Conservation (phyloP, 345 rosid genomes). For the Triadica sebifera region DNA sequence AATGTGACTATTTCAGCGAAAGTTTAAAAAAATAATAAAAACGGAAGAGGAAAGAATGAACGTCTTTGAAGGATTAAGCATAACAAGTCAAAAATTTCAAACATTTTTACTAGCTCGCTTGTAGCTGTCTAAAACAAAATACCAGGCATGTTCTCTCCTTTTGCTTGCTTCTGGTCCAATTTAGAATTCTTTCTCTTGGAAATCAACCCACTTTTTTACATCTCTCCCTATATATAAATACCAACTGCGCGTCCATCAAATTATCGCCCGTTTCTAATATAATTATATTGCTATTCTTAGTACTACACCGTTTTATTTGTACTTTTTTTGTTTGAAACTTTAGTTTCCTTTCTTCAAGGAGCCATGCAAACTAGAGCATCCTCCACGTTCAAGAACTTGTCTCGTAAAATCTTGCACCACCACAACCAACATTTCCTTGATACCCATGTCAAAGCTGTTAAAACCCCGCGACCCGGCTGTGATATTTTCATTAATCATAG, state of each 20-base stretch:
- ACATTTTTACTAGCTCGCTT: neutral
- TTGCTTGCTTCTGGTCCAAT: constrained; percentile 18
- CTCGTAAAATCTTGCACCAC: constrained; percentile 20
- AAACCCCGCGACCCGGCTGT: constrained; percentile 25
- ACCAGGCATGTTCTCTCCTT: constrained; percentile 25
- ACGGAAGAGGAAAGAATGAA: neutral
- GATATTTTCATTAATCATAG: constrained; percentile 88
- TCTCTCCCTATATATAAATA: neutral
- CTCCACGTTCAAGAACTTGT: constrained; percentile 28
- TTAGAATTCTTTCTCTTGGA: neutral
- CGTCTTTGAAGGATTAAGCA: constrained; percentile 42
- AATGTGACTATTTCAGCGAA: constrained; percentile 18
- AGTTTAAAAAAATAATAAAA: neutral
- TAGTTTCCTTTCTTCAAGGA: constrained; percentile 17
- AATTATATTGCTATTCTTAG: neutral
- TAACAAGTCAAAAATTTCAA: constrained; percentile 13
- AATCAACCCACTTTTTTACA: neutral
- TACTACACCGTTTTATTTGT: neutral
- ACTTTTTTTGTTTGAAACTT: neutral
- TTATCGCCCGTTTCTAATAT: too few species aligned
- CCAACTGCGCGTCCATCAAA: too few species aligned
- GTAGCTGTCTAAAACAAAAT: neutral
- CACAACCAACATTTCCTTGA: neutral
- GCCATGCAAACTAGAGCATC: constrained; percentile 45
- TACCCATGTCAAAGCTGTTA: too few species aligned